Base-by-base conservation (phyloP, 345 rosid species). In the Jatropha curcas region DNA sequence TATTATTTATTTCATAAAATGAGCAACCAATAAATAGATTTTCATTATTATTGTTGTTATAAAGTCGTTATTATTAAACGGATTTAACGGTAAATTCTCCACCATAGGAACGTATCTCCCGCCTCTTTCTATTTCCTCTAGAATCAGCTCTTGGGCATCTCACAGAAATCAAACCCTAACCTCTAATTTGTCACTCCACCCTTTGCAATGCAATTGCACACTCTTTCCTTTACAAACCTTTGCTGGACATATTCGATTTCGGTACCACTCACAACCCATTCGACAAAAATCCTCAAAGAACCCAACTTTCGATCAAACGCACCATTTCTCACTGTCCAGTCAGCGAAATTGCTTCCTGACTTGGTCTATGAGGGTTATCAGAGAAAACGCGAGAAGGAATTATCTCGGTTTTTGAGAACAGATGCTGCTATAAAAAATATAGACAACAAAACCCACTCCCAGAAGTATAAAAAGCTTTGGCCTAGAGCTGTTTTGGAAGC, bases 401-500 rank as follows among this genome's bases (percentile, higher is more conserved):
- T 94, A 72, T 91, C 96, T 8, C 84, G 81, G 74, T 76, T 90
- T 68, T 83, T 91, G 39, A 82, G 90, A 77, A 82, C 89, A 8
- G 97, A 94, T 2, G 84, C 91, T 24, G 92, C 97, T 53, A 83
- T 88, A 14, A 76, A 81, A 60, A 84, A 84, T 59, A 84, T 93
- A 12, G 97, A 88, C 80, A 85, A 66, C 82, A 93, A 91, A 77
- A 86, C 93, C 35, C 84, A 86, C 71, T 90, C 98, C 8, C 83
- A 76, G 61, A 90, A 91, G 88, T 81, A 90, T 84, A 83, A 50
- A 4, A 86, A 80, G n/a, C 80, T 92, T 55, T 86, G 90, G 93
- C 94, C 98, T 59, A 94, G 84, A 80, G 89, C 96, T 71, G 88
- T 94, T 59, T 82, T 94, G 82, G 96, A 94, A 73, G 94, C 96